phyloP scores from a whole-genome alignment of 2,329 filamentous ascomycete species.

The Tympanopsis confertula region DNA sequence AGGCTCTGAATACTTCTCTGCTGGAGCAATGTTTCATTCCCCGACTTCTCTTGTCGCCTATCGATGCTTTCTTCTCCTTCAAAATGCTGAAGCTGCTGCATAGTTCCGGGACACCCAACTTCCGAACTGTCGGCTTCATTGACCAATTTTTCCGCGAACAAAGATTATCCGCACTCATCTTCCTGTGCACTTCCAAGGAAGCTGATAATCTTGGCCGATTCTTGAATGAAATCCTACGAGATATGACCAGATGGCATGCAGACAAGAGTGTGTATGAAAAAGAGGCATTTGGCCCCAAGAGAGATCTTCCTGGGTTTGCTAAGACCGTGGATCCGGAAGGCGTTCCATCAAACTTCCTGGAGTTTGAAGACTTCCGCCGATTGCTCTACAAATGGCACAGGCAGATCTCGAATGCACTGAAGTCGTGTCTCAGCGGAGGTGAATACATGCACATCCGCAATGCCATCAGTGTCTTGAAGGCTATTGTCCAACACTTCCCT shows the following conservation, averaged over 20 bases:
- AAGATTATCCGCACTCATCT: conserved; percentile 70
- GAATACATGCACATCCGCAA: conserved; percentile 99
- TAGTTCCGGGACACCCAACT: conserved; percentile 70
- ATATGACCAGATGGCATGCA: conserved; percentile 74
- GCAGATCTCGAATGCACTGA: conserved; percentile 67
- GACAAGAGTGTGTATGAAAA: conserved; percentile 69
- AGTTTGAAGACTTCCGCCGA: conserved; percentile 77
- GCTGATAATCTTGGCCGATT: conserved; percentile 90
- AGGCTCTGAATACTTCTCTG: conserved; percentile 58
- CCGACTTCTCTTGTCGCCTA: conserved; percentile 68
- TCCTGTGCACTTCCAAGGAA: conserved; percentile 79
- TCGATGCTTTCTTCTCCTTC: conserved; percentile 82
- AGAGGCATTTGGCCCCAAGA: conserved; percentile 53
- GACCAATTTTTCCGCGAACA: conserved; percentile 77
- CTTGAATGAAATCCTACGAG: conserved; percentile 67
- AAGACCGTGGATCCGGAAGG: conserved; percentile 60
- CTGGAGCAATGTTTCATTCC: conserved; percentile 91
- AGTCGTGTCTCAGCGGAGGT: conserved; percentile 65
- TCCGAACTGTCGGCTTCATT: conserved; percentile 74
- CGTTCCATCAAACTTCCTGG: conserved; percentile 60
- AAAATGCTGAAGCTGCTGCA: conserved; percentile 81
- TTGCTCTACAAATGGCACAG: conserved; percentile 85
- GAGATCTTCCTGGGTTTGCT: conserved; percentile 65
- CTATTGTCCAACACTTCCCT: conserved; percentile 72
- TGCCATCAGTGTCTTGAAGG: conserved; percentile 78